Conservation (phyloP, 805 yeast genomes). For the Ogataea henricii region DNA sequence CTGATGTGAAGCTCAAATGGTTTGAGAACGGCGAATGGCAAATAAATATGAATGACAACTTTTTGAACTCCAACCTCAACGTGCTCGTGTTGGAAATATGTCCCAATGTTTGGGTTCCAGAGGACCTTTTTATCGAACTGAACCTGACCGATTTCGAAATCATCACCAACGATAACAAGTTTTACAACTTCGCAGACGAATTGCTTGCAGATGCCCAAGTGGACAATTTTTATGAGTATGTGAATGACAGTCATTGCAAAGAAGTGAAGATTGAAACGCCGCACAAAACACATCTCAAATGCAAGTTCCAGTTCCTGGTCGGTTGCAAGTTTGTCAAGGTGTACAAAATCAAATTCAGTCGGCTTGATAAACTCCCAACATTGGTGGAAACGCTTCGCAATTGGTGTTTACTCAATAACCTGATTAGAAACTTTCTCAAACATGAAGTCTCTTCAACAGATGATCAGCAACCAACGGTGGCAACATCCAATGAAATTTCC, state of each 20-base stretch:
- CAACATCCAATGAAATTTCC: neutral
- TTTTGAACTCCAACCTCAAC: slow-evolving; percentile 22
- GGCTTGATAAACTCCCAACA: slow-evolving; percentile 20
- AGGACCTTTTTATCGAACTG: slow-evolving; percentile 29
- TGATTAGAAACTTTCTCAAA: slow-evolving; percentile 24
- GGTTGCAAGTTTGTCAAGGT: slow-evolving; percentile 34
- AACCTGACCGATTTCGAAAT: slow-evolving; percentile 28
- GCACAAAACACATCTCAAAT: slow-evolving; percentile 1
- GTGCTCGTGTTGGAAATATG: slow-evolving; percentile 32
- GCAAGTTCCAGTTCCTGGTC: slow-evolving; percentile 22
- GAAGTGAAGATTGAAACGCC: slow-evolving; percentile 12
- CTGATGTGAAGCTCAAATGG: slow-evolving; percentile 25
- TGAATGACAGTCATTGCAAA: slow-evolving; percentile 21
- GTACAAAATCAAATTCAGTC: slow-evolving; percentile 29
- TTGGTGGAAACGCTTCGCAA: slow-evolving; percentile 27
- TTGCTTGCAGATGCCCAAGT: slow-evolving; percentile 11
- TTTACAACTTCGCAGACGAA: slow-evolving; percentile 21
- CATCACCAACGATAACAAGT: slow-evolving; percentile 27
- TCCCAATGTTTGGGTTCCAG: slow-evolving; percentile 38
- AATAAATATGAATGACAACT: slow-evolving; percentile 20
- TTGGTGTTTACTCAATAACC: slow-evolving; percentile 31
- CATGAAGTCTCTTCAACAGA: slow-evolving; percentile 8
- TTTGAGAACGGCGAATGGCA: slow-evolving; percentile 31
- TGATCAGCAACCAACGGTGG: neutral
- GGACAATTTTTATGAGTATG: slow-evolving; percentile 22